Evolutionary conservation across 176 grass and related monocot species (phyloP), one percentile per base, ranked within the genome.

Genomic region (Melocanna baccifera): DNA sequence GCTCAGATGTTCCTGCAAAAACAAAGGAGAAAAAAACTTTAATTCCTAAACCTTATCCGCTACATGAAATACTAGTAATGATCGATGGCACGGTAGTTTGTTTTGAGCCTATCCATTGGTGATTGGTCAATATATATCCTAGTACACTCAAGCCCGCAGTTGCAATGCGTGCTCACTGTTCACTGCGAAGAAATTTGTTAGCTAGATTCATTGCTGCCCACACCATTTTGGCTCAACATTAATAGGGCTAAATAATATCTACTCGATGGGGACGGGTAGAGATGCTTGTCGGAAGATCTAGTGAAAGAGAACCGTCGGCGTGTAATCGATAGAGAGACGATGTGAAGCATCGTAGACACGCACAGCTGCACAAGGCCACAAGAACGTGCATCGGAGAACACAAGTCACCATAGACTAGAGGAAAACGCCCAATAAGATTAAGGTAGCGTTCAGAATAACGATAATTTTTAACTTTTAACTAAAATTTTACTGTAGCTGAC

Each of bases 211-310:
- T 62, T 30, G 7, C 55, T 76, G 32, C 11, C 1, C 34, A 57
- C 30, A 6, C 26, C 25, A 6, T 29, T 65, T 14, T 18, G 62
- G 55, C 55, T 23, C 55, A 23, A 10, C 55, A 11, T 58, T 58
- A 4, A 58, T 58, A 11, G 55, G 6, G 6, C 7, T 50, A 79
- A 70, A 39, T 13, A 51, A 53, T 28, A 63, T 86, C 13, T 53
- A 42, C 1, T 18, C n/a, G 76, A 72, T 30, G 32, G 43, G 45
- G 71, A 76, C 45, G 5, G 15, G 15, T 46, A 57, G 22, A 28
- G 59, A 73, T 51, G 57, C 45, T 50, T 80, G 76, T 62, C 57
- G 53, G 84, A 29, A 86, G 74, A 85, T 78, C 28, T 30, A 71
- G 67, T 43, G 65, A 63, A 51, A 71, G 66, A 71, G 66, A 79